These are phyloP conservation scores for Chaetomium cochliodes DNA, from an alignment of 495 filamentous ascomycete genomes.

Conservation along the genomic window DNA sequence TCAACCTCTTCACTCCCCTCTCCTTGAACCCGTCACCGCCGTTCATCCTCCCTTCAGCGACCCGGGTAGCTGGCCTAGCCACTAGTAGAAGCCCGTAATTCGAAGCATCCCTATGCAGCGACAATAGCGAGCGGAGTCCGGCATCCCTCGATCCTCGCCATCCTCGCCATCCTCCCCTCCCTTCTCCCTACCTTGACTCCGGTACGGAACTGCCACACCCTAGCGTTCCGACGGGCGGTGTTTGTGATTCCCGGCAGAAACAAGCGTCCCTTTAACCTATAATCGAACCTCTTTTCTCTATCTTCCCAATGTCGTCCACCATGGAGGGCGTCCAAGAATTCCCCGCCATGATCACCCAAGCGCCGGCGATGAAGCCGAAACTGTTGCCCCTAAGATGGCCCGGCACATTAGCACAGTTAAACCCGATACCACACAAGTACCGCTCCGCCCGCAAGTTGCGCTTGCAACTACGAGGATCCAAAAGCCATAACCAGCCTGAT, in stretches of 20 bases:
- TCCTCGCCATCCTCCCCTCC: not conserved
- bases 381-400: constrained; percentile 35
- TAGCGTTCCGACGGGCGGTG: constrained; percentile 7
- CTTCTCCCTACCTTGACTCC: not conserved
- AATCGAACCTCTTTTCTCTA: not conserved
- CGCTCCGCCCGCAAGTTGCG: constrained; percentile 71
- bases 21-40: not conserved
- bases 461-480: constrained; percentile 61
- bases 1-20: not conserved
- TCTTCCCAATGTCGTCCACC: not conserved
- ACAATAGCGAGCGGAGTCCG: constrained; percentile 24
- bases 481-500: constrained; percentile 54
- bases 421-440: constrained; percentile 67
- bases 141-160: not conserved
- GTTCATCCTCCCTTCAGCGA: not conserved
- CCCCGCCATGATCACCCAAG: constrained; percentile 26
- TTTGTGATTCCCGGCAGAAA: not conserved
- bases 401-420: constrained; percentile 33
- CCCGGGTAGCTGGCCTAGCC: not conserved
- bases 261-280: not conserved
- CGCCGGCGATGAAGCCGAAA: constrained; percentile 30
- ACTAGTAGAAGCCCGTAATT: not conserved
- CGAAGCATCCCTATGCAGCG: constrained; percentile 33
- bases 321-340: constrained; percentile 34
- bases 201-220: not conserved